Base-by-base conservation (phyloP, 1,139 yeast species). In the Pichia sp. region DNA sequence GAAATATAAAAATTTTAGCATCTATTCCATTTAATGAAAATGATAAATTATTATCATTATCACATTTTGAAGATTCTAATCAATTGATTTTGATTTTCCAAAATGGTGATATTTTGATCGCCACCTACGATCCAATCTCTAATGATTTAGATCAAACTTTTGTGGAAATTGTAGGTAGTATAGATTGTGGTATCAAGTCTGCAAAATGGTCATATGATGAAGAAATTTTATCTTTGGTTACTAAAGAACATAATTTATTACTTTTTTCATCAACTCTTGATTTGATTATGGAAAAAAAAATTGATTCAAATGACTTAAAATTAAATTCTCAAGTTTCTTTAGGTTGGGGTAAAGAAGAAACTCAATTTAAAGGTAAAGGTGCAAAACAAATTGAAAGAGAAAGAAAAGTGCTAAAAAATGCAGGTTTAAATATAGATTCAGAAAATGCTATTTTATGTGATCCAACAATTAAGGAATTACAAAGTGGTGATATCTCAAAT, bases 321-420 rank as follows among this genome's bases (percentile, higher is more conserved):
- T 33, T 49, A 24, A 79, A 89, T 3, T 82, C 81, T 53, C 96
- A 91, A 56, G 96, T 93, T 26, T 82, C 94, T 18, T 96, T 91
- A 29, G 99, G 99, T 16, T 93, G 99, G 99, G 99, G 99, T 56
- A 85, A 84, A 52, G 80, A 83, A 50, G 98, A 91, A 61, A 93
- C 99, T 0, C 99, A 93, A 63, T 93, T 93, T 61, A 81, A 85
- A 61, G 99, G 99, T 38, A 80, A 76, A 54, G 98, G 98, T 46
- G 91, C 87, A 32, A 80, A 80, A 54, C 89, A 86, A n/a, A 56
- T 74, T 48, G 91, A 83, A 61, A 72, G 89, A 61, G 83, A 78
- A 53, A 61, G 65, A 43, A 65, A 64, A 31, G 73, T 81, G 21
- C 68, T 82, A 51, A 76, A 73, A 53, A 80, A 80, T 49, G 80